Evolutionary conservation across 2,329 filamentous ascomycete genomes (phyloP).

Genomic region (Colletotrichum sp.): DNA sequence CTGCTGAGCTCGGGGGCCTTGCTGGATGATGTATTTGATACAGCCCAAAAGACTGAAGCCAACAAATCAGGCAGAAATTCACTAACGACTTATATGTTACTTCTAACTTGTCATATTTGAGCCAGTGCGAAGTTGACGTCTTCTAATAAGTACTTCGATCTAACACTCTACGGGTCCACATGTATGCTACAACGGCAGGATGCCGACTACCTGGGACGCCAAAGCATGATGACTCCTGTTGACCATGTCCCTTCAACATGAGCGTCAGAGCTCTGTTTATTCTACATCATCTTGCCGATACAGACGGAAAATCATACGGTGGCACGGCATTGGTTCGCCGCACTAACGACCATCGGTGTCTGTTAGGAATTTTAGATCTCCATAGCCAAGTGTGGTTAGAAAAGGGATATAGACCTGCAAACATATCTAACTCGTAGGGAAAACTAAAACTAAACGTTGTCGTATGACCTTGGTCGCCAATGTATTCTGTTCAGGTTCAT

Average conservation of each 20-base stretch:
- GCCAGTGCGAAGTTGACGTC: rapidly evolving
- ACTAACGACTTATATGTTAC: rapidly evolving
- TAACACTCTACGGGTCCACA: neutral
- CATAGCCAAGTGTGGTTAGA: no score
- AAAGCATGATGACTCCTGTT: neutral
- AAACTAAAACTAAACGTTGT: no score
- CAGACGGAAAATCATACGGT: neutral
- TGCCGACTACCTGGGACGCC: neutral
- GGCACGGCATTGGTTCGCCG: neutral
- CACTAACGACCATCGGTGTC: neutral
- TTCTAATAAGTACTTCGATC: neutral
- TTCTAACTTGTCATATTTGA: neutral
- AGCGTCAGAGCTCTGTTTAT: neutral
- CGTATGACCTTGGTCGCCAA: no score
- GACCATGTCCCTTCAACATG: neutral
- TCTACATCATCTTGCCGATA: neutral
- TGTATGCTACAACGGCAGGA: neutral
- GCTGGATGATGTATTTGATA: neutral
- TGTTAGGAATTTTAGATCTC: no score
- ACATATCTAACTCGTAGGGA: no score
- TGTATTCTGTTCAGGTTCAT: no score
- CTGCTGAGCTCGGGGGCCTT: neutral
- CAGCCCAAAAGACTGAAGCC: neutral
- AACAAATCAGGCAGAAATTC: rapidly evolving
- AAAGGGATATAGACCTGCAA: no score